Conservation (phyloP, 164 flowering plant genomes). For the Dillenia suffruticosa region DNA sequence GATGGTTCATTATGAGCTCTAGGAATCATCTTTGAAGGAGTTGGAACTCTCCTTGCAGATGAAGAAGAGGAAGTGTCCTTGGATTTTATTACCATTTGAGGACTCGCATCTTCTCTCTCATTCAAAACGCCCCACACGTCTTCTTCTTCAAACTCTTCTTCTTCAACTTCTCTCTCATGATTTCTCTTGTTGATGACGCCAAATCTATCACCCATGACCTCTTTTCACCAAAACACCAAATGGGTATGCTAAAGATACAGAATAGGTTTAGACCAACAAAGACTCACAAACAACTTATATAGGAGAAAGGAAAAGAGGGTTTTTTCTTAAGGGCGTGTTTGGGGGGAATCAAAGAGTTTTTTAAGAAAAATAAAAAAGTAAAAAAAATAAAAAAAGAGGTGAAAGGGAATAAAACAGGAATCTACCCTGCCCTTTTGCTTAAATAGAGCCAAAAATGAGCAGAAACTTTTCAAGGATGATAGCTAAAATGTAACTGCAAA, state of each 20-base stretch:
- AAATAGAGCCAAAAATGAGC: too few species aligned
- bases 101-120: slow-evolving; percentile 15
- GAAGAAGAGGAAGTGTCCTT: not conserved
- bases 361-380: too few species aligned
- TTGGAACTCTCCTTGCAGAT: slow-evolving; percentile 16
- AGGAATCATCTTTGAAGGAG: slow-evolving; percentile 39
- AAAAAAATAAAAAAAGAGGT: too few species aligned
- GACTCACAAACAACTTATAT: not conserved
- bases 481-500: too few species aligned
- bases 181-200: slow-evolving; percentile 8
- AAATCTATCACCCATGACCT: slow-evolving; percentile 21
- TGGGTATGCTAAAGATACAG: not conserved
- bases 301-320: not conserved
- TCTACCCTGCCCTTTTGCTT: too few species aligned
- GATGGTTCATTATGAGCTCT: slow-evolving; percentile 11
- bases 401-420: too few species aligned
- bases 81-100: slow-evolving; percentile 2
- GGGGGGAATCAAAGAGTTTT: too few species aligned
- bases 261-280: slow-evolving; percentile 6
- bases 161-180: slow-evolving; percentile 13
- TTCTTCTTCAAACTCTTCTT: slow-evolving; percentile 47
- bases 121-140: slow-evolving; percentile 41
- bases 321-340: too few species aligned
- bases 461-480: too few species aligned
- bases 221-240: not conserved